Evolutionary conservation across 305 asterid genomes (phyloP).

Genomic region (Fraxinus nigra): DNA sequence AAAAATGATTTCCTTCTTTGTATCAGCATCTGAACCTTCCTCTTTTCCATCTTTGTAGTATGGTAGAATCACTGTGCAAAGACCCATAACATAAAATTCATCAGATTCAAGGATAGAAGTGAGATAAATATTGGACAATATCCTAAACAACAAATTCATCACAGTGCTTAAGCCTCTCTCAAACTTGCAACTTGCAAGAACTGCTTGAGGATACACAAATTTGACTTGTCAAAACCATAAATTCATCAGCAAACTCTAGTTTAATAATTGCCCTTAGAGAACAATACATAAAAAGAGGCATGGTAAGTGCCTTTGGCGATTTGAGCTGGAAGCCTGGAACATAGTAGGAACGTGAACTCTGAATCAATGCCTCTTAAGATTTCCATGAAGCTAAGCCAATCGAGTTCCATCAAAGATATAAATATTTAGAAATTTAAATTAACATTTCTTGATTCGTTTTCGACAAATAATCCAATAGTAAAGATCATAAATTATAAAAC

Average conservation of each 20-base stretch:
- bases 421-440: neutral
- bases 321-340: neutral
- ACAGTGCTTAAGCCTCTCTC: neutral
- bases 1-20: slow-evolving; percentile 57
- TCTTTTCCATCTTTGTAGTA: slow-evolving; percentile 62
- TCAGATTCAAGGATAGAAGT: neutral
- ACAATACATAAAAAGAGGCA: neutral
- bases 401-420: neutral
- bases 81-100: slow-evolving; percentile 19
- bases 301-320: neutral
- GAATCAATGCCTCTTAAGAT: neutral
- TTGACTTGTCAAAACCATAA: neutral
- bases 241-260: neutral
- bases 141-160: neutral
- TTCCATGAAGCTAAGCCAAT: neutral
- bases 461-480: neutral
- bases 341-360: neutral
- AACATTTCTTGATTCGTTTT: neutral
- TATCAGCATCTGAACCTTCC: slow-evolving; percentile 41
- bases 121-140: neutral
- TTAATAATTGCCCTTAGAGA: neutral
- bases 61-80: slow-evolving; percentile 76
- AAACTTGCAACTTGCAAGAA: neutral
- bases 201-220: neutral
- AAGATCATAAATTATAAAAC: neutral